Conservation (phyloP, 345 rosid genomes). For the Salix dunnii region DNA sequence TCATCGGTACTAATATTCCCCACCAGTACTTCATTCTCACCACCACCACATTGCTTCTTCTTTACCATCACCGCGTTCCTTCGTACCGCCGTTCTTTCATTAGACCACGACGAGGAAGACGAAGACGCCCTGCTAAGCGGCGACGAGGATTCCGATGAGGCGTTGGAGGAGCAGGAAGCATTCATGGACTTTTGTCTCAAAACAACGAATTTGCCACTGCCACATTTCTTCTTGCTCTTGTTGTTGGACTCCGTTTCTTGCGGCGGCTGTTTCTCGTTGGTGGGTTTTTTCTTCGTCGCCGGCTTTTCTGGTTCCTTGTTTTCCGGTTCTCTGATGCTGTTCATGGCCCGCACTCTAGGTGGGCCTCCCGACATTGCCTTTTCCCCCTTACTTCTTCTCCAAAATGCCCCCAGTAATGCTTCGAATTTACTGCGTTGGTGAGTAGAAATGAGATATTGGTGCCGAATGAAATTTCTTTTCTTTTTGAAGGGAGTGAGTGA, state of each 20-base stretch:
- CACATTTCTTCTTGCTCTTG: constrained; percentile 23
- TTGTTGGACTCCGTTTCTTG: constrained; percentile 31
- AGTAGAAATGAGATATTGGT: too few relatives aligned
- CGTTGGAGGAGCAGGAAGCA: constrained; percentile 14
- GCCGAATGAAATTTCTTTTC: background rate
- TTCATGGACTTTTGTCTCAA: constrained; percentile 18
- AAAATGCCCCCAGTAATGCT: constrained; percentile 2
- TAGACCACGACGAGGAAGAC: constrained; percentile 3
- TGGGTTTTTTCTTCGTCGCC: constrained; percentile 18
- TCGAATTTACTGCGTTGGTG: background rate
- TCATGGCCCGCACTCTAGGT: constrained; percentile 46
- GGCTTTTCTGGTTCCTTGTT: constrained; percentile 53
- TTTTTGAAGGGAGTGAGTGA: background rate
- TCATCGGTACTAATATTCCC: background rate
- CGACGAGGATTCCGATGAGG: constrained; percentile 7
- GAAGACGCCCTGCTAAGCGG: constrained; percentile 9
- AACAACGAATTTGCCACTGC: constrained; percentile 4
- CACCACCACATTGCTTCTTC: constrained; percentile 14
- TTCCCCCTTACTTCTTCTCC: background rate
- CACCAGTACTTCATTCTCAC: background rate
- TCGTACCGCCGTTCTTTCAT: background rate
- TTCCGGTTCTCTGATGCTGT: constrained; percentile 42
- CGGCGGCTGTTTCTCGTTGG: constrained; percentile 26
- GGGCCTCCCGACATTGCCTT: constrained; percentile 57
- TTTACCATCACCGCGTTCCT: background rate